These are phyloP conservation scores for Tricholoma saponaceum DNA, from an alignment of 768 basidiomycete species.

Conservation along the genomic window DNA sequence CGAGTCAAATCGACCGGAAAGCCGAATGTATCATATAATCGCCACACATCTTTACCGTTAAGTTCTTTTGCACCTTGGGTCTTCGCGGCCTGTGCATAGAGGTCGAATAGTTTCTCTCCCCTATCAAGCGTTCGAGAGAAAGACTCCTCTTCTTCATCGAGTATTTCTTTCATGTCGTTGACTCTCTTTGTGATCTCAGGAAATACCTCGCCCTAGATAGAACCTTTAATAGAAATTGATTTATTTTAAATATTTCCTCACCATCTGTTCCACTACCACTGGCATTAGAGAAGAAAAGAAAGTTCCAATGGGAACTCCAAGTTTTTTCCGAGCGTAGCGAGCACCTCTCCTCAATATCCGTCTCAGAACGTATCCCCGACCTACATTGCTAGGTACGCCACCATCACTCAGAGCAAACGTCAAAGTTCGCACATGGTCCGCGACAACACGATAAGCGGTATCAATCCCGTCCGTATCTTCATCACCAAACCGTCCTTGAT, in stretches of 20 bases:
- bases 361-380: constrained; percentile 94
- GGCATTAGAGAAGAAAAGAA: constrained; percentile 95
- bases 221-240: constrained; percentile 2
- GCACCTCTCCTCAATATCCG: constrained; percentile 91
- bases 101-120: constrained; percentile 93
- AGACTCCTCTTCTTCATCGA: constrained; percentile 96
- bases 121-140: constrained; percentile 97
- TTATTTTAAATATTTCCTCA: constrained; percentile 28
- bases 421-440: constrained; percentile 93
- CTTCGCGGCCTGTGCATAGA: constrained; percentile 69
- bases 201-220: constrained; percentile 71
- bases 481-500: constrained; percentile 88
- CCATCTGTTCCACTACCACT: constrained; percentile 85
- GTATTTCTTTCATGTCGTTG: constrained; percentile 86
- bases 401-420: constrained; percentile 96
- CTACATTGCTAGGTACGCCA: constrained; percentile 93
- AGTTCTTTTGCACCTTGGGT: constrained; percentile 62
- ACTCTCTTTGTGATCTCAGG: constrained; percentile 86
- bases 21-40: constrained; percentile 95
- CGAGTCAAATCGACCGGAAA: constrained; percentile 96
- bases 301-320: constrained; percentile 85
- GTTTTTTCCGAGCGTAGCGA: constrained; percentile 93
- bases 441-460: constrained; percentile 95
- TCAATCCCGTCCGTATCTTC: constrained; percentile 96
- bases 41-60: constrained; percentile 92